Evolutionary conservation across 2,329 filamentous ascomycete species (phyloP).

Genomic region (Byssoonygena ceratinophila): DNA sequence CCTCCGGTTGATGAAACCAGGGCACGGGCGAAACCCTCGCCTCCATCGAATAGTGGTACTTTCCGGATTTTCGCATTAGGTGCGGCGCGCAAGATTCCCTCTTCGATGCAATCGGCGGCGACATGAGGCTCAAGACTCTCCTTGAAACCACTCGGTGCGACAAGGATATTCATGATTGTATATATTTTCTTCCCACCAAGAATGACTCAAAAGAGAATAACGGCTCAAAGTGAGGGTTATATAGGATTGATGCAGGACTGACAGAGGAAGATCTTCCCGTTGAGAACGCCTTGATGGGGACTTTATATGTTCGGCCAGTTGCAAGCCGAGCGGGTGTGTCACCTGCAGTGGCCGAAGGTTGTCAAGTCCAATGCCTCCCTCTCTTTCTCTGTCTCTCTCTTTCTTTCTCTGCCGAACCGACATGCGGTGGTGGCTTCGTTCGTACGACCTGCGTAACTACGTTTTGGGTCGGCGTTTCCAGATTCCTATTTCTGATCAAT

Average conservation of each 20-base stretch:
- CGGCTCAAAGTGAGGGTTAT: background rate
- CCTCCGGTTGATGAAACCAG: slow-evolving; percentile 39
- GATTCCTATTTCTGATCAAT: slow-evolving; percentile 4
- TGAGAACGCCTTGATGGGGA: background rate
- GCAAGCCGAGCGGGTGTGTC: background rate
- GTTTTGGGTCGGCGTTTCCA: background rate
- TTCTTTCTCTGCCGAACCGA: background rate
- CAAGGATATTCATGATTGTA: slow-evolving; percentile 30
- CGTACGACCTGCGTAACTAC: background rate
- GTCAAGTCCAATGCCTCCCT: background rate
- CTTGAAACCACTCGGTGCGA: slow-evolving; percentile 47
- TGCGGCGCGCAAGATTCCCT: slow-evolving; percentile 38
- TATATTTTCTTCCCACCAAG: background rate
- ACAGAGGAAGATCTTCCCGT: background rate
- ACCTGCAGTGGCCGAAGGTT: background rate
- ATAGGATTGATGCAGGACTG: background rate
- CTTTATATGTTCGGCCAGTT: background rate
- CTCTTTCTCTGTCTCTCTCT: too few relatives aligned
- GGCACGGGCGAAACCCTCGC: slow-evolving; percentile 43
- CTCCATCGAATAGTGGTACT: slow-evolving; percentile 44
- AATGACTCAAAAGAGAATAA: background rate
- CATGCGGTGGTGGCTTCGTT: background rate
- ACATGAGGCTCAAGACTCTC: slow-evolving; percentile 41
- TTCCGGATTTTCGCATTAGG: slow-evolving; percentile 38
- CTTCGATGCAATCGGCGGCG: slow-evolving; percentile 44